Evolutionary conservation across 2,329 filamentous ascomycete species (phyloP), one percentile per base, ranked within the genome.

Genomic region (Ophiosphaerella korrae): DNA sequence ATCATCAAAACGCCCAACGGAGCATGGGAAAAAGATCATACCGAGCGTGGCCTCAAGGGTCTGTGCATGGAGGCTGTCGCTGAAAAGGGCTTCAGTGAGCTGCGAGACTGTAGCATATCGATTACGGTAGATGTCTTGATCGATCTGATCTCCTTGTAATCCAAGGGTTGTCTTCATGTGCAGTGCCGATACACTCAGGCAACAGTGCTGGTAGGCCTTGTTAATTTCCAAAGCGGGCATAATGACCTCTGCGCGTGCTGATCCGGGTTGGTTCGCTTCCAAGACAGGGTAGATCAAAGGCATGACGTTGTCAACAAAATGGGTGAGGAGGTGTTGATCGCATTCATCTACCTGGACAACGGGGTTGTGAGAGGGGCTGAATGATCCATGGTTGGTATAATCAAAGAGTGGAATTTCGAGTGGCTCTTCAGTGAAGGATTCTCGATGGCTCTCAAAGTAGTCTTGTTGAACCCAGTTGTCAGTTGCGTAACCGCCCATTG

Each of bases 11-110:
- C 90, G 85, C 46, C 93, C 93, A 58, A 97, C 93, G 23, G 90
- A 88, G 77, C 89, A 94, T 71, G 96, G 91, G 79, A 97, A 95
- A 78, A 96, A 94, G 72, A 97, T 96, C 84, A 97, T 92, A 44
- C 90, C 92, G 5, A 97, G 82, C 0, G 92, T 92, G 1, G 93
- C 92, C 75, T 97, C 93, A 11, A 97, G 85, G 63, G 96, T 95
- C 73, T 94, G 85, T 52, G 88, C 83, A 72, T 96, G 92, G 69
- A 96, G 82, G 68, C 88, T 87, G 69, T 97, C 92, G 52, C 82
- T 81, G 67, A 87, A 86, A 48, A 97, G 82, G 0, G 90, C 87
- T 56, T 92, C 86, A 72, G 92, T 96, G 3, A 97, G 83, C 62
- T 90, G 86, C 7, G 88, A 88, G 63, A 97, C 91, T 35, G 92